Evolutionary conservation across 495 filamentous ascomycete genomes (phyloP).

Genomic region (Parathielavia appendiculata): DNA sequence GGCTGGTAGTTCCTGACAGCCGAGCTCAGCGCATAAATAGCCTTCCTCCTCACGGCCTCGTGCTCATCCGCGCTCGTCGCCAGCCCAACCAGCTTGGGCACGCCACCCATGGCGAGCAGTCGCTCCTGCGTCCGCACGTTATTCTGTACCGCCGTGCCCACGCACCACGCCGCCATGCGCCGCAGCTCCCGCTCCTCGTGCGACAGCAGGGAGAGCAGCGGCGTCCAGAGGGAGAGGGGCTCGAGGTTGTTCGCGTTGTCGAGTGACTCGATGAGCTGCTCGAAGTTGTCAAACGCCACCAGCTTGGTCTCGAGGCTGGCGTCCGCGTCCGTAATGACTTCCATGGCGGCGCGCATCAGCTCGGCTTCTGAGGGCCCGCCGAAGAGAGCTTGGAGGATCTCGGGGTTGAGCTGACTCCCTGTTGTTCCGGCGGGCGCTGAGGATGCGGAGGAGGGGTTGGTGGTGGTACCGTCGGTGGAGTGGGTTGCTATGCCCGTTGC

Average conservation of each 20-base stretch:
- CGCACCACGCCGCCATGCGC: constrained; percentile 83
- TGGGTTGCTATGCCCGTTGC: constrained; percentile 29
- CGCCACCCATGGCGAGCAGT: constrained; percentile 62
- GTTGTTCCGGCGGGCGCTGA: constrained; percentile 19
- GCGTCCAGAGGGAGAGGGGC: constrained; percentile 71
- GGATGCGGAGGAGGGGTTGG: constrained; percentile 31
- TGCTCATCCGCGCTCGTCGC: constrained; percentile 53
- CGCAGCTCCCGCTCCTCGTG: constrained; percentile 66
- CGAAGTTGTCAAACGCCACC: constrained; percentile 92
- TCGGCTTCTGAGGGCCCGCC: constrained; percentile 79
- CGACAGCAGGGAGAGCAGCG: constrained; percentile 62
- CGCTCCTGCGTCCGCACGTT: constrained; percentile 78
- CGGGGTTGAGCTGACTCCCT: constrained; percentile 50
- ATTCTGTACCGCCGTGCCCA: constrained; percentile 93
- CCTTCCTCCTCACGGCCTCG: constrained; percentile 69
- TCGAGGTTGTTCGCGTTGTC: constrained; percentile 95
- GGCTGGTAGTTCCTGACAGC: constrained; percentile 83
- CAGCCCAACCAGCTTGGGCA: constrained; percentile 62
- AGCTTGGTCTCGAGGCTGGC: constrained; percentile 70
- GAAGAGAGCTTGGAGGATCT: constrained; percentile 67
- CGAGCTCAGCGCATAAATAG: constrained; percentile 78
- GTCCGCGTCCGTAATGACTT: constrained; percentile 58
- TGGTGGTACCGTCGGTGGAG: constrained; percentile 28
- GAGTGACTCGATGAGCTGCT: constrained; percentile 82
- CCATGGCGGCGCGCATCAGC: constrained; percentile 79